Conservation (phyloP, 2,329 filamentous ascomycete species). For the Hypoxylon sp. region DNA sequence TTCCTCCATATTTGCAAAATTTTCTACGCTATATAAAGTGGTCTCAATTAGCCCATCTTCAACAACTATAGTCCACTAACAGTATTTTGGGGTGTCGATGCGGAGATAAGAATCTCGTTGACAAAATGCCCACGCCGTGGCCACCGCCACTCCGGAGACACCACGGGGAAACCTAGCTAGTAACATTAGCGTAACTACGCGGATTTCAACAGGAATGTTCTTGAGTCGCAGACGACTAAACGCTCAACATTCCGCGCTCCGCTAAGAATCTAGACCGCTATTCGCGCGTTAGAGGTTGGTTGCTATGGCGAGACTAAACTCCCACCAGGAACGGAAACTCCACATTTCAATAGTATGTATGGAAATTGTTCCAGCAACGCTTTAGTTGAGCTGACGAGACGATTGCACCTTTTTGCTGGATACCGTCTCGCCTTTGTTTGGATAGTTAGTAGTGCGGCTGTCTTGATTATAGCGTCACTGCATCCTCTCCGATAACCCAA, state of each 20-base stretch:
- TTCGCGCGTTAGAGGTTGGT: not conserved
- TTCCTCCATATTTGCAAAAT: not conserved
- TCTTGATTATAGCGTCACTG: not conserved
- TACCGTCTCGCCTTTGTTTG: not conserved
- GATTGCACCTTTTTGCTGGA: not conserved
- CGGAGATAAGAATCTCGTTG: not conserved
- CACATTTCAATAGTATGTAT: constrained; percentile 6
- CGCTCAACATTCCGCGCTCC: not conserved
- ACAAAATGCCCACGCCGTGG: not conserved
- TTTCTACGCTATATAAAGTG: not conserved
- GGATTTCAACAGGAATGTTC: not conserved
- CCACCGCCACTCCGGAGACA: not conserved
- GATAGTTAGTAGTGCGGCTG: not conserved
- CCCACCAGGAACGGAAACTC: constrained; percentile 5
- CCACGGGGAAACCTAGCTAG: not conserved
- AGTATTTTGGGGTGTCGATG: not conserved
- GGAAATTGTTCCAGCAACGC: not conserved
- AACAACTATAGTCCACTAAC: not conserved
- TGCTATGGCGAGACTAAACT: not conserved
- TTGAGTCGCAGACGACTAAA: not conserved
- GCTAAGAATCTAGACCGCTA: not conserved
- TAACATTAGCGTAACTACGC: no score
- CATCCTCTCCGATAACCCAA: not conserved
- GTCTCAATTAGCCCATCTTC: not conserved
- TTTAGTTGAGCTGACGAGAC: not conserved